phyloP scores from a whole-genome alignment of 257 asterid species.

The Solanum rostratum region DNA sequence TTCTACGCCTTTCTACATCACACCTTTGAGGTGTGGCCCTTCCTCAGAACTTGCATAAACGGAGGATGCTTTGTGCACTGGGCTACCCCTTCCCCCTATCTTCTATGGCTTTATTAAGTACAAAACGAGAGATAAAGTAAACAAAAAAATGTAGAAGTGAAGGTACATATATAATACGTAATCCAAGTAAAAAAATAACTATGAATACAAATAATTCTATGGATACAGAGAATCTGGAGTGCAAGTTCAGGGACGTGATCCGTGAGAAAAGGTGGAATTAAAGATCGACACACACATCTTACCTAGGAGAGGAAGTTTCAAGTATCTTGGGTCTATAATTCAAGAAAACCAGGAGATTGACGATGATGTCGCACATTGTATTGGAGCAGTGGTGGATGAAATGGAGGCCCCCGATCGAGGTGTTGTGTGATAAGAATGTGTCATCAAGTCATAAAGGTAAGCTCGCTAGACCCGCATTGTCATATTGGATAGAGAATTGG shows the following conservation, averaged over 20 bases:
- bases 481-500: neutral
- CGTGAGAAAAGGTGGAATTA: neutral
- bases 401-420: neutral
- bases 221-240: neutral
- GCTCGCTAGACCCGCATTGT: no score
- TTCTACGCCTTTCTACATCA: neutral
- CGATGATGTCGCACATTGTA: neutral
- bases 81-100: neutral
- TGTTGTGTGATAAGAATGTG: neutral
- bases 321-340: neutral
- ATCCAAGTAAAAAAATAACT: neutral
- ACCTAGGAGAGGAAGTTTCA: neutral
- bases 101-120: neutral
- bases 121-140: no score
- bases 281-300: neutral
- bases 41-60: neutral
- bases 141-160: neutral
- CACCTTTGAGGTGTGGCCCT: neutral
- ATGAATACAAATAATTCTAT: neutral
- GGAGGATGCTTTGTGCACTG: neutral
- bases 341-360: neutral
- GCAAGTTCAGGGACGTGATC: neutral
- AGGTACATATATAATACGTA: neutral
- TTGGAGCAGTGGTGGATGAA: neutral
- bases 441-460: neutral